These are phyloP conservation scores for Zygosaccharomyces bailii DNA, from an alignment of 805 yeast genomes.

Conservation along the genomic window DNA sequence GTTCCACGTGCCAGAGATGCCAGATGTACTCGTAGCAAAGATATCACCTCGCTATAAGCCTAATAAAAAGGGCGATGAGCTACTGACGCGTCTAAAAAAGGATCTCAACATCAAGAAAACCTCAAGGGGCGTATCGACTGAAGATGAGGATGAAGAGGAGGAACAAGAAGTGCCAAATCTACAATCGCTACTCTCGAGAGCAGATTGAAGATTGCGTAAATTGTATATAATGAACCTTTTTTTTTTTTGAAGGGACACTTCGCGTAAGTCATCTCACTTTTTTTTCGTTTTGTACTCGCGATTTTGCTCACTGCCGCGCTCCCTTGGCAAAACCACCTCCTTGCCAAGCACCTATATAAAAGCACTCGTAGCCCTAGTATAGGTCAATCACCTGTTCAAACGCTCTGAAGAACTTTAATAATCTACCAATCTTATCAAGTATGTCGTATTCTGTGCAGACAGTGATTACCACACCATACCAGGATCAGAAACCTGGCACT, in stretches of 20 bases:
- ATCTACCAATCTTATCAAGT: neutral
- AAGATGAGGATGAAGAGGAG: conserved; percentile 13
- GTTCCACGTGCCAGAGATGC: conserved; percentile 31
- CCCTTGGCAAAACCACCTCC: neutral
- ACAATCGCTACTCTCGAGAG: conserved; percentile 23
- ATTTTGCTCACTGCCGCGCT: neutral
- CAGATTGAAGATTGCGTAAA: neutral
- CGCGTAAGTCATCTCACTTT: neutral
- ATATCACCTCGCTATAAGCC: conserved; percentile 18
- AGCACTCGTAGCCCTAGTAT: neutral
- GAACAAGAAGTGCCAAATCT: conserved; percentile 22
- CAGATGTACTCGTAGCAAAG: conserved; percentile 21
- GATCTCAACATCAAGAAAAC: conserved; percentile 23
- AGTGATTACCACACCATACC: conserved; percentile 68
- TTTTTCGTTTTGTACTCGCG: neutral
- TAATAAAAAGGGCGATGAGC: conserved; percentile 9
- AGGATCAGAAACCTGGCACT: conserved; percentile 96
- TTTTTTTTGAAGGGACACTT: neutral
- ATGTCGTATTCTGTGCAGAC: conserved; percentile 30
- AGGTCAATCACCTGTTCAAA: no score
- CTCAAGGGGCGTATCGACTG: conserved; percentile 1
- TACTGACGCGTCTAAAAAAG: conserved; percentile 12
- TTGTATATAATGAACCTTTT: no score
- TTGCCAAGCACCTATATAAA: neutral
- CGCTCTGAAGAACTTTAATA: neutral